Percentiles rank a stretch among this genome's conserved stretches.
Evolutionary conservation across 106 monocot genomes (phyloP).

Genomic region (Dendrobium catenatum): DNA sequence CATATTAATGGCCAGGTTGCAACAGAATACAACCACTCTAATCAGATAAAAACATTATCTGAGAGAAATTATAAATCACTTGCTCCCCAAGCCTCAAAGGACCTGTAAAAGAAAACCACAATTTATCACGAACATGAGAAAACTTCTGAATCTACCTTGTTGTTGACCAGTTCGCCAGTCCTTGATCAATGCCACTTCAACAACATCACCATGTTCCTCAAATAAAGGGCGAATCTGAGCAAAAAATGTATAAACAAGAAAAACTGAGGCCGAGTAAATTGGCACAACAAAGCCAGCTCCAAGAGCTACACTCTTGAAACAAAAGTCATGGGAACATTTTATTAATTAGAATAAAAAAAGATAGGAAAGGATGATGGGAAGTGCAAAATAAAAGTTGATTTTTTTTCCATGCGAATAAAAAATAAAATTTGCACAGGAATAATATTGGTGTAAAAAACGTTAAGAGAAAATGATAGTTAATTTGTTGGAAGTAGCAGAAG

Average conservation of each 20-base stretch:
- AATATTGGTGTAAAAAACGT: neutral
- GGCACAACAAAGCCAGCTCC: neutral
- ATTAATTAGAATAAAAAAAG: neutral
- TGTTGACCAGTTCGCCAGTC: conserved; percentile 92
- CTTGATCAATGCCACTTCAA: conserved; percentile 94
- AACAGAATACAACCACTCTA: conserved; percentile 26
- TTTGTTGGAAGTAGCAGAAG: neutral
- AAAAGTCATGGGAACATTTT: neutral
- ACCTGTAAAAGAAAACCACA: conserved; percentile 55
- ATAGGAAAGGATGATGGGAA: neutral
- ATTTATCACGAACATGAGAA: conserved; percentile 14
- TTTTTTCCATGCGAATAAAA: neutral
- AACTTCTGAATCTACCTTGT: conserved; percentile 53
- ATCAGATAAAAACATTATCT: conserved; percentile 36
- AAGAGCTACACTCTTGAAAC: neutral
- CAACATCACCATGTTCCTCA: conserved; percentile 94
- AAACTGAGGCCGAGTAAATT: neutral
- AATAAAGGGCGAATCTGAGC: conserved; percentile 86
- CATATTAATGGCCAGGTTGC: conserved; percentile 17
- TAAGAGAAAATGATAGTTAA: neutral
- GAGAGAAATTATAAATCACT: conserved; percentile 29
- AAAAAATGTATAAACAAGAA: neutral
- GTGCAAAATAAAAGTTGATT: neutral
- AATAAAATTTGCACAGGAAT: neutral
- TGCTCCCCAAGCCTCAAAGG: conserved; percentile 31